Percentiles rank a stretch among this genome's conserved stretches.
phyloP scores from a whole-genome alignment of 2,329 filamentous ascomycete species.

The Periglandula ipomoeae region DNA sequence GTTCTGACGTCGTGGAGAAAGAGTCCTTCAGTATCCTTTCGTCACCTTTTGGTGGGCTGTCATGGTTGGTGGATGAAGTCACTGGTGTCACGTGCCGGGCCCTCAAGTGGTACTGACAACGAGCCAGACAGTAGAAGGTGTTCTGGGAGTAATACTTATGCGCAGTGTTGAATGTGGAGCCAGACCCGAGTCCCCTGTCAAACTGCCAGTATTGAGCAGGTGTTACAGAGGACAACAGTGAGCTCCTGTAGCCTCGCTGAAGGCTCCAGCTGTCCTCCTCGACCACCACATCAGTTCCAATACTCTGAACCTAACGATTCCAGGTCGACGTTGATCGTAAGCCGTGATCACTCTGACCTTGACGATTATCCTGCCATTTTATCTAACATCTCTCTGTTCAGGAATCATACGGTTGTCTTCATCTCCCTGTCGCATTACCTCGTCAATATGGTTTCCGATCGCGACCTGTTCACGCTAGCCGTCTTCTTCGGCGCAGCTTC shows the following conservation, averaged over 20 bases:
- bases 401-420: background rate
- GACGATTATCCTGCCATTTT: background rate
- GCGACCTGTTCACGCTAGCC: slow-evolving; percentile 81
- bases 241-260: background rate
- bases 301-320: background rate
- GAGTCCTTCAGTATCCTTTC: slow-evolving; percentile 5
- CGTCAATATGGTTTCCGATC: slow-evolving; percentile 84
- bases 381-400: background rate
- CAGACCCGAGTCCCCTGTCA: background rate
- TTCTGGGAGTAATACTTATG: too few relatives aligned
- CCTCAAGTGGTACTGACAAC: slow-evolving; percentile 2
- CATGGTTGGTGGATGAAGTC: slow-evolving; percentile 17
- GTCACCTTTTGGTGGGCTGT: slow-evolving; percentile 13
- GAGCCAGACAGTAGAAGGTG: background rate
- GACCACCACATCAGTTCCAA: slow-evolving; percentile 3
- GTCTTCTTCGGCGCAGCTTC: slow-evolving; percentile 84
- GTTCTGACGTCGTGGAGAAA: slow-evolving; percentile 10
- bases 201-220: background rate
- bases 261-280: slow-evolving; percentile 14
- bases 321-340: background rate
- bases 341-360: background rate
- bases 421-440: slow-evolving; percentile 4
- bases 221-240: background rate
- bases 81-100: slow-evolving; percentile 16
- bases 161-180: background rate